A percentile compares a stretch with the other conserved stretches of the same genome.
Conservation (phyloP, 78 protist species). For the Dictyostelium citrinum region DNA sequence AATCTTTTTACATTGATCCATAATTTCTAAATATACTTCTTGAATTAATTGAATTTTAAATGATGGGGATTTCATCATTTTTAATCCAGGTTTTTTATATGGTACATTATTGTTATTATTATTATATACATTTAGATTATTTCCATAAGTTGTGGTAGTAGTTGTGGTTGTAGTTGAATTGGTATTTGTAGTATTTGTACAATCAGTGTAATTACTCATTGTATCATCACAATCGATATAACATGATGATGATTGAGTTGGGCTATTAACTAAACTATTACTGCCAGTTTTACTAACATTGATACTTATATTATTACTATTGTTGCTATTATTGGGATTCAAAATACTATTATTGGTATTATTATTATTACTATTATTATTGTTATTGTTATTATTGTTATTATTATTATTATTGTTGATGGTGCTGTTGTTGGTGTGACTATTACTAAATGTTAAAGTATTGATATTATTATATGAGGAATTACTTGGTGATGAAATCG, state of each 20-base stretch:
- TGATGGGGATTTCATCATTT: conserved; percentile 7
- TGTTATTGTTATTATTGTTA: not conserved
- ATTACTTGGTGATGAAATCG: not conserved
- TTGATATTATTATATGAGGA: not conserved
- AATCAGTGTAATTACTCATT: not conserved
- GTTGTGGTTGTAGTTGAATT: not conserved
- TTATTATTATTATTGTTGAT: not conserved
- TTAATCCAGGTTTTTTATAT: not conserved
- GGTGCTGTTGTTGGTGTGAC: not conserved
- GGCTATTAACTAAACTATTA: not conserved
- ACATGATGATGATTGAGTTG: not conserved
- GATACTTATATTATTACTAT: not conserved
- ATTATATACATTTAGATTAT: not conserved
- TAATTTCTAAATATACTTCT: conserved; percentile 7
- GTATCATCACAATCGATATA: not conserved
- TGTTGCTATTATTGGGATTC: not conserved
- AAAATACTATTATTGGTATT: not conserved
- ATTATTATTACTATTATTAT: not conserved
- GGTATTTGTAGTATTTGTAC: not conserved
- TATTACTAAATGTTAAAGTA: not conserved
- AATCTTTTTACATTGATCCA: not conserved
- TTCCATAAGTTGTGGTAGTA: not conserved
- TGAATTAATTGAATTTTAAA: conserved; percentile 16
- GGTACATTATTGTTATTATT: not conserved
- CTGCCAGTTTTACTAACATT: not conserved